A percentile compares a stretch with the other conserved stretches of the same genome.
Evolutionary conservation across 2,329 filamentous ascomycete species (phyloP).

Genomic region (Colletotrichum sublineola): DNA sequence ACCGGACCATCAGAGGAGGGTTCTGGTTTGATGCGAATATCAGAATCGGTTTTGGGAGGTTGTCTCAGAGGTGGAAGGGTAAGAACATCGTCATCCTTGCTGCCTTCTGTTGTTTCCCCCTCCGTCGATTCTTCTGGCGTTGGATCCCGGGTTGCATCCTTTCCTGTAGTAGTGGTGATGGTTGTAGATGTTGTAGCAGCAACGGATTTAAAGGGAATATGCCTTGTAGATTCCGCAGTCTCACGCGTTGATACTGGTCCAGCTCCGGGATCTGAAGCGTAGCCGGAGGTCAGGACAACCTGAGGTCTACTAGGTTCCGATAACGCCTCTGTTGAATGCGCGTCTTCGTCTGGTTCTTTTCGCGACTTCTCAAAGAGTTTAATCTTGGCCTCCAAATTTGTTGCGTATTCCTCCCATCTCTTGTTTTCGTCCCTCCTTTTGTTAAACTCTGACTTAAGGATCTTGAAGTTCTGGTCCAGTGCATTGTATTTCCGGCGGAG

Average conservation of each 20-base stretch:
- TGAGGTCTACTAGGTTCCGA: conserved; percentile 28
- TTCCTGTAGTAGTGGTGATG: not conserved
- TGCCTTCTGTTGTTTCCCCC: conserved; percentile 23
- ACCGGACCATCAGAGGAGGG: conserved; percentile 66
- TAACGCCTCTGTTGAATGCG: not conserved
- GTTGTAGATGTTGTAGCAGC: not conserved
- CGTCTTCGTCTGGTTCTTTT: conserved; percentile 39
- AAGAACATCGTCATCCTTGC: conserved; percentile 20
- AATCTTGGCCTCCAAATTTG: conserved; percentile 58
- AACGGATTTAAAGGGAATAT: not conserved
- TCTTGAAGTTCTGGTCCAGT: conserved; percentile 58
- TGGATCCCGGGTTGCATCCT: not conserved
- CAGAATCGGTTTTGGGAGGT: conserved; percentile 7
- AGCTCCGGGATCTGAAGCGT: conserved; percentile 32
- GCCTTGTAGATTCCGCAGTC: not conserved
- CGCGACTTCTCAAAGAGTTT: conserved; percentile 57
- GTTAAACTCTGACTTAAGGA: conserved; percentile 54
- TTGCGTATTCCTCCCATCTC: conserved; percentile 61
- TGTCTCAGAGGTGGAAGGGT: conserved; percentile 30
- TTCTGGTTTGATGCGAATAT: conserved; percentile 60
- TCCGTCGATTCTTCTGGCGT: conserved; percentile 4
- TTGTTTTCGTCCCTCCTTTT: conserved; percentile 59
- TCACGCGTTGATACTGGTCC: not conserved
- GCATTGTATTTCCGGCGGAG: conserved; percentile 57
- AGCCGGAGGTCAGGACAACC: conserved; percentile 20